phyloP scores from a whole-genome alignment of 2,329 filamentous ascomycete genomes.

The Hypoxylon sp. region DNA sequence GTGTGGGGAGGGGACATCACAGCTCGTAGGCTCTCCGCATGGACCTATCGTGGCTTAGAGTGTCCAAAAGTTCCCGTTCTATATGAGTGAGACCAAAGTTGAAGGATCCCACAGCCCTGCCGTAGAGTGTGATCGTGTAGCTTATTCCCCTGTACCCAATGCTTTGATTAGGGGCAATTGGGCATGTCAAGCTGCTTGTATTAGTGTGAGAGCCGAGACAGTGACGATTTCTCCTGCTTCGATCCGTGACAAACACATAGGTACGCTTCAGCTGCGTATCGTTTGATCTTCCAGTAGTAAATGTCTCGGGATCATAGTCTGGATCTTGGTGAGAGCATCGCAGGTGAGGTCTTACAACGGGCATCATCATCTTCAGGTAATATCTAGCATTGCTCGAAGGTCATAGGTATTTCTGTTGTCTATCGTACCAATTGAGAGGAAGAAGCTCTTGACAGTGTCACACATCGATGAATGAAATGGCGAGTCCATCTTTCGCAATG shows the following conservation, averaged over 20 bases:
- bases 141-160: conserved; percentile 2
- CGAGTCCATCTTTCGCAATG: conserved; percentile 2
- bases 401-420: conserved; percentile 6
- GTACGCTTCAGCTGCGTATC: conserved; percentile 14
- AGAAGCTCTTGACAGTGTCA: background rate
- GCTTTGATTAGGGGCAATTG: background rate
- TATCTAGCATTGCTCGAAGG: conserved; percentile 2
- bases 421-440: background rate
- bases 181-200: conserved; percentile 3
- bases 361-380: conserved; percentile 8
- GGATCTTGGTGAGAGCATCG: conserved; percentile 11
- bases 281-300: conserved; percentile 19
- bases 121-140: conserved; percentile 13
- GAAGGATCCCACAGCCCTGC: conserved; percentile 6
- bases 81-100: conserved; percentile 3
- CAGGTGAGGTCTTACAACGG: conserved; percentile 13
- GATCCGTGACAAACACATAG: conserved; percentile 16
- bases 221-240: conserved; percentile 3
- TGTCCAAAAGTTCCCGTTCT: conserved; percentile 18
- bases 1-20: conserved; percentile 27
- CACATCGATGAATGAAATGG: background rate
- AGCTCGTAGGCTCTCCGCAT: conserved; percentile 24
- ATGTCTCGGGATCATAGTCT: conserved; percentile 32
- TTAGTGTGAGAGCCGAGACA: conserved; percentile 22
- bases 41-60: conserved; percentile 20